Conservation (phyloP, 2,329 filamentous ascomycete species). For the Dactylella cylindrospora region DNA sequence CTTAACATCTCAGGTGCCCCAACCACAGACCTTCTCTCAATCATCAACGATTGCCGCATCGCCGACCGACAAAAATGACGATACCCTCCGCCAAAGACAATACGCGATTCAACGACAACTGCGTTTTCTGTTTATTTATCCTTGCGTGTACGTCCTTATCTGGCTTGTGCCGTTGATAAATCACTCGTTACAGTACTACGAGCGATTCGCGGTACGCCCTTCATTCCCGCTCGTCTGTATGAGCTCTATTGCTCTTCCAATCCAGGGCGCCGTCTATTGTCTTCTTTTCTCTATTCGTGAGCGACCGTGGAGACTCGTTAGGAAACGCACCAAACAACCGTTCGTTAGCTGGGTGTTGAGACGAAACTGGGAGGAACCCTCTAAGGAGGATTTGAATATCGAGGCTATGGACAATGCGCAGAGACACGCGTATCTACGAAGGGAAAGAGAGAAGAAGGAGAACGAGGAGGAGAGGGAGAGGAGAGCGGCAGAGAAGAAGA, state of each 20-base stretch:
- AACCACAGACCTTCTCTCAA: neutral
- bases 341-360: slow-evolving; percentile 22
- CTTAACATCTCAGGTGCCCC: slow-evolving; percentile 13
- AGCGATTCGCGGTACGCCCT: slow-evolving; percentile 57
- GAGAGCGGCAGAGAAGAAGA: slow-evolving; percentile 29
- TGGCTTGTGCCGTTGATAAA: slow-evolving; percentile 72
- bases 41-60: slow-evolving; percentile 3
- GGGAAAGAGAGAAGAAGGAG: slow-evolving; percentile 34
- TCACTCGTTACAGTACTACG: slow-evolving; percentile 64
- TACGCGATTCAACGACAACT: slow-evolving; percentile 65
- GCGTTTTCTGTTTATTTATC: slow-evolving; percentile 74
- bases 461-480: slow-evolving; percentile 17
- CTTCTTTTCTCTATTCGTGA: slow-evolving; percentile 69
- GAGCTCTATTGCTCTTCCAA: slow-evolving; percentile 62
- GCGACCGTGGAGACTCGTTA: slow-evolving; percentile 67
- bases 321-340: slow-evolving; percentile 48
- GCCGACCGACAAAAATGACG: slow-evolving; percentile 7
- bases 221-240: slow-evolving; percentile 62
- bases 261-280: slow-evolving; percentile 69
- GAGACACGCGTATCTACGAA: slow-evolving; percentile 33
- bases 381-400: slow-evolving; percentile 20
- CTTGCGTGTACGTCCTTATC: slow-evolving; percentile 68
- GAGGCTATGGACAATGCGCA: slow-evolving; percentile 36
- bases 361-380: slow-evolving; percentile 24
- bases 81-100: slow-evolving; percentile 44